Evolutionary conservation across 2,329 filamentous ascomycete species (phyloP).

Genomic region (Camptophora hylomeconis): DNA sequence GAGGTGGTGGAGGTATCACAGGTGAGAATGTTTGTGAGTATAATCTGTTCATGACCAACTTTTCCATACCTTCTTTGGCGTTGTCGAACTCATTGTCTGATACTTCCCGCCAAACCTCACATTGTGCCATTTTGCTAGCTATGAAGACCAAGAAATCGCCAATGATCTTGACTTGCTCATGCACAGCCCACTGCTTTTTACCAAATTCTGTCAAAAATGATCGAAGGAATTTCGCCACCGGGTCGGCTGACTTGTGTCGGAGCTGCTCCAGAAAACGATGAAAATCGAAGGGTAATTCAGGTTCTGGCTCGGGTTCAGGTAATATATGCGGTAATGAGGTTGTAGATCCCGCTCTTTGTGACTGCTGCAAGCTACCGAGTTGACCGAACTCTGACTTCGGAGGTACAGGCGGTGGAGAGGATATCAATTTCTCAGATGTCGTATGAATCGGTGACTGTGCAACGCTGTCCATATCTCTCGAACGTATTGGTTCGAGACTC

Average conservation of each 20-base stretch:
- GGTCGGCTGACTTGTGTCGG: slow-evolving; percentile 92
- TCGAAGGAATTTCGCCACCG: slow-evolving; percentile 86
- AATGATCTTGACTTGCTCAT: slow-evolving; percentile 98
- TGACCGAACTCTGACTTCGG: slow-evolving; percentile 17
- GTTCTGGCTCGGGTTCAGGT: slow-evolving; percentile 66
- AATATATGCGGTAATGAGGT: slow-evolving; percentile 23
- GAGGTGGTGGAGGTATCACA: slow-evolving; percentile 70
- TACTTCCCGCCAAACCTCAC: slow-evolving; percentile 91
- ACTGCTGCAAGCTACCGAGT: slow-evolving; percentile 20
- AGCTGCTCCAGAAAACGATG: slow-evolving; percentile 93
- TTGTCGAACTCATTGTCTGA: slow-evolving; percentile 98
- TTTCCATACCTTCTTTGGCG: slow-evolving; percentile 97
- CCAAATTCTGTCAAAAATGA: slow-evolving; percentile 91
- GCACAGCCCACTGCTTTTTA: slow-evolving; percentile 98
- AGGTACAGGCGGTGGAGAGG: slow-evolving; percentile 17
- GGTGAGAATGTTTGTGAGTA: slow-evolving; percentile 96
- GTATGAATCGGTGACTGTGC: slow-evolving; percentile 12
- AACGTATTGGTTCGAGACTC: slow-evolving; percentile 61
- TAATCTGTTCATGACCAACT: slow-evolving; percentile 94
- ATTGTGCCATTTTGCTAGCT: slow-evolving; percentile 93
- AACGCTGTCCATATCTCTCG: slow-evolving; percentile 23
- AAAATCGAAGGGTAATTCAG: slow-evolving; percentile 85
- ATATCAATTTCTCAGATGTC: slow-evolving; percentile 10
- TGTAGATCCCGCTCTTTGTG: slow-evolving; percentile 15
- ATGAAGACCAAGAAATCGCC: slow-evolving; percentile 94